Base-by-base conservation (phyloP, 2,329 filamentous ascomycete species). In the Diatrype stigma region DNA sequence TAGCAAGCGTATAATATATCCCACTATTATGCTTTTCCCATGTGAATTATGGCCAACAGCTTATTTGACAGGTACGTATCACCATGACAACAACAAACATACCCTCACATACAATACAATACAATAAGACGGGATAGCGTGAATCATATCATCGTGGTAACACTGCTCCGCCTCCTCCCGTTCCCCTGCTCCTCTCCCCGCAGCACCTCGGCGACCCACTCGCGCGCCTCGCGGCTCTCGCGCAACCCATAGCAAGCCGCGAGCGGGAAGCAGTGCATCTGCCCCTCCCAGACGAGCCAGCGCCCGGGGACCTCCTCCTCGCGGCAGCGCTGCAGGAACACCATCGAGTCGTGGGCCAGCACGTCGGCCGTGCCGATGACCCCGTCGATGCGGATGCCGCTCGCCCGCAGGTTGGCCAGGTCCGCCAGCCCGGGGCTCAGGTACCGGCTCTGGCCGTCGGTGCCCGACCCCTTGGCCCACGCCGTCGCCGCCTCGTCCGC, bases 251-350 rank as follows among this genome's bases (percentile, higher is more conserved):
- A 81, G 2, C 68, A 65, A 44, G 72, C 75, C 1, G 76, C 73
- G 34, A 84, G 61, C 1, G 77, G 72, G 48, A 82, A 84, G 52
- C 77, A 81, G 62, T 84, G 81, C 77, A 84, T 84, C 64, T 82
- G 77, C 17, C 74, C 74, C 17, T 80, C 73, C 80, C 81, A 84
- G 10, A 80, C 68, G 38, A 84, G 56, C 81, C 81, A 84, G 50
- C 78, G 68, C 0, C 81, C 81, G 2, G 63, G 46, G 0, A 83
- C 70, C 0, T 72, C 70, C 17, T 65, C 60, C 42, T 73, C 61
- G 26, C 67, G 66, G 6, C 73, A 76, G 49, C 69, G 72, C 2
- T 78, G 70, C 5, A 76, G 61, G 46, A 82, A 79, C 0, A 70
- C 54, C 1, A 78, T 55, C 2, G 73, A 77, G 55, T 83, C 80